Conservation (phyloP, 768 basidiomycete species). For the Termitomyces sp. region DNA sequence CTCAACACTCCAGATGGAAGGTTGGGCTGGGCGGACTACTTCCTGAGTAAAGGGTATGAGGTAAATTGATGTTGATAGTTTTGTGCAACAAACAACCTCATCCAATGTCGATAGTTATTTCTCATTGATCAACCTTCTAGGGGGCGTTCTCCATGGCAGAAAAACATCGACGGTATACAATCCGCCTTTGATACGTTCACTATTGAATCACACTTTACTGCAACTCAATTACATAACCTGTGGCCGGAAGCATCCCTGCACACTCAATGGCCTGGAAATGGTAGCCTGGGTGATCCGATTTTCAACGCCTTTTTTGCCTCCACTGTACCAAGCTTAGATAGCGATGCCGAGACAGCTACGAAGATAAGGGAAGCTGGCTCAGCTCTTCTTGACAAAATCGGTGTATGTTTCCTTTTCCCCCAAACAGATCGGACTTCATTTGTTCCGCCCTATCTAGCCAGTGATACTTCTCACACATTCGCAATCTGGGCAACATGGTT, state of each 20-base stretch:
- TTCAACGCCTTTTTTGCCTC: conserved; percentile 44
- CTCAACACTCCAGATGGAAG: conserved; percentile 50
- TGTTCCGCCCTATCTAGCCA: conserved; percentile 28
- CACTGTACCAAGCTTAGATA: conserved; percentile 31
- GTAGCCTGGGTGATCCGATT: conserved; percentile 35
- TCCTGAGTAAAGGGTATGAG: conserved; percentile 44
- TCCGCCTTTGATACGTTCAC: conserved; percentile 20
- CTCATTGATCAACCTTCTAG: conserved; percentile 41
- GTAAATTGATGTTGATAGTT: conserved; percentile 23
- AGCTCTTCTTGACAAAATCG: conserved; percentile 39
- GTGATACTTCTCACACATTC: conserved; percentile 45
- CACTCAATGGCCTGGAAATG: conserved; percentile 50
- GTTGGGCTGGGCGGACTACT: conserved; percentile 53
- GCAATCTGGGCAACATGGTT: conserved; percentile 42
- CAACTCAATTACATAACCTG: conserved; percentile 28
- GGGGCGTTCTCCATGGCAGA: conserved; percentile 39
- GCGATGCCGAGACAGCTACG: conserved; percentile 26
- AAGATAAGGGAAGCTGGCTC: conserved; percentile 37
- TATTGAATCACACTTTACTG: conserved; percentile 39
- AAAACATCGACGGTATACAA: conserved; percentile 29
- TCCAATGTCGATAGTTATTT: conserved; percentile 21
- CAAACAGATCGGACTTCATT: not conserved
- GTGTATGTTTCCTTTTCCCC: conserved; percentile 24
- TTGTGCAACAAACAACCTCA: conserved; percentile 13
- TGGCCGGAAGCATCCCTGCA: conserved; percentile 43